A percentile compares a stretch with the other conserved stretches of the same genome.
phyloP scores from a whole-genome alignment of 2,329 filamentous ascomycete species.

The Ramularia endophylla region DNA sequence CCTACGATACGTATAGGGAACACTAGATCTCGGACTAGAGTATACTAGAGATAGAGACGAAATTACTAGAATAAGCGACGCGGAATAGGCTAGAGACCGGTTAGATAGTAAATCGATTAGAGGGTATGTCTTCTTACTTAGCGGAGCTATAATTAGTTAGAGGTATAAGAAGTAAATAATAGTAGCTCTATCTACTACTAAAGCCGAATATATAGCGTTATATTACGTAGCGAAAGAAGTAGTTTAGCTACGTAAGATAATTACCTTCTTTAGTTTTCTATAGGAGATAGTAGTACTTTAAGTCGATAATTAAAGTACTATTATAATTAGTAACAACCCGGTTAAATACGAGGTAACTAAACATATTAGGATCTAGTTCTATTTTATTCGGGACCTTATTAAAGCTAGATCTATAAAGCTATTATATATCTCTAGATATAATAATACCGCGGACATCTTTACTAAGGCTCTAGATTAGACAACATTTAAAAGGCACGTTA shows the following conservation, averaged over 20 bases:
- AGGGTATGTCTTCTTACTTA: background rate
- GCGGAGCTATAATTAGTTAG: background rate
- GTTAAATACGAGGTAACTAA: background rate
- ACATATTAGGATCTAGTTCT: background rate
- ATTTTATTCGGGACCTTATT: slow-evolving; percentile 1
- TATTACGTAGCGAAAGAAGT: background rate
- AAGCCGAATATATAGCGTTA: background rate
- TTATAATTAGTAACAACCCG: background rate
- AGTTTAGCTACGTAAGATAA: background rate
- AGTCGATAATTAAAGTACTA: background rate
- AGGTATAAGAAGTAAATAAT: slow-evolving; percentile 3
- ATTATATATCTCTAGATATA: background rate
- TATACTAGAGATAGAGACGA: background rate
- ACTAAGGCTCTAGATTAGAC: slow-evolving; percentile 4
- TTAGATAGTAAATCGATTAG: background rate
- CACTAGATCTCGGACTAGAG: background rate
- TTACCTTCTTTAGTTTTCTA: background rate
- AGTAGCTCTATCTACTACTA: background rate
- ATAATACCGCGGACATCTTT: slow-evolving; percentile 4
- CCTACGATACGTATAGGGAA: background rate
- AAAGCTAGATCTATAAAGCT: background rate
- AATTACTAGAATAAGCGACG: slow-evolving; percentile 1
- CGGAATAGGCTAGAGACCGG: no score
- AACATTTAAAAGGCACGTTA: no score
- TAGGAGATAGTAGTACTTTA: background rate